Evolutionary conservation across 768 basidiomycete genomes (phyloP), one percentile per base, ranked within the genome.

Genomic region (Nidularia sp.): DNA sequence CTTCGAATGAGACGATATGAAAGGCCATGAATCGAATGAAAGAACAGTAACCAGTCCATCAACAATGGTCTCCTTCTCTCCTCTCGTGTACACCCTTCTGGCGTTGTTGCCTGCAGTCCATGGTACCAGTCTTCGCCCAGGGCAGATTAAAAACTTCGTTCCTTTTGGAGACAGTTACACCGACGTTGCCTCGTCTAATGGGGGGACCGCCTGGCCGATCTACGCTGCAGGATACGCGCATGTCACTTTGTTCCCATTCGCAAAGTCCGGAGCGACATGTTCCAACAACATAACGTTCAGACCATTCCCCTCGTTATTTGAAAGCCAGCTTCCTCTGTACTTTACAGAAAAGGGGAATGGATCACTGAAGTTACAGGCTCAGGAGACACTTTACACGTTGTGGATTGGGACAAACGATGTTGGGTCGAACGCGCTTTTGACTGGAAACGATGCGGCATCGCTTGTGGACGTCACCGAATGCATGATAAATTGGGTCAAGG

Each of bases 341-440:
- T 70, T 84, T 47, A 59, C 68, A 5, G 73, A 77, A 47, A 66
- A 59, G 13, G 56, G 62, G 8, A 76, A 79, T 54, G 72, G 74
- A 4, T 68, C 75, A 1, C 59, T 81, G 18, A 59, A 55, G 13
- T 60, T 79, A 34, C 50, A 64, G 10, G 61, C 77, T 0, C 62
- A 70, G 2, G 71, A 81, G 45, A 86, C 85, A 1, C 55, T 86
- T 2, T 86, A 82, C 61, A 80, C 81, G 1, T 68, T 86, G 5
- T 88, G 85, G 85, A 82, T 86, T 53, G 84, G 85, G 10, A 83
- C 82, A 2, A 83, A 81, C 55, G 86, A 87, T 59, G 72, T 87
- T 3, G 85, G 85, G 1, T 73, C 61, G 8, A 71, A 70, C 45
- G 75, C 78, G 4, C 67, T 87, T 32, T 55, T 86, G 8, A 82